Evolutionary conservation across 768 basidiomycete genomes (phyloP), one percentile per base, ranked within the genome.

Genomic region (Suillus alpinus): DNA sequence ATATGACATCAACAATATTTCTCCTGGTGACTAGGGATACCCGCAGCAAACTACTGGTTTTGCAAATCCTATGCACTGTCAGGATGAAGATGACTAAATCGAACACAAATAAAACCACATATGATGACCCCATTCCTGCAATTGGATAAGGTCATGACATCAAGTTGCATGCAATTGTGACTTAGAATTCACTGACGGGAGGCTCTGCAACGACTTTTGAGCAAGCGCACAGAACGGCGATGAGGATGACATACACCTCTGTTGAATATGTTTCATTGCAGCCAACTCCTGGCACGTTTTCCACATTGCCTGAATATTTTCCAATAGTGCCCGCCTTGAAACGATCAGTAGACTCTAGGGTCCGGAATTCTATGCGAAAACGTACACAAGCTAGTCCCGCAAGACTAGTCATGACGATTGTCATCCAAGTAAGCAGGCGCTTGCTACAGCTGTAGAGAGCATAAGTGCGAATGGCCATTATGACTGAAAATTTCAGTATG

Each of bases 31-130:
- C 20, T 70, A 68, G 26, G 73, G 51, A 16, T 53, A 49, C 31
- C 32, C 57, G 52, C 18, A 51, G 60, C 57, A 68, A 70, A 32
- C 72, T 71, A 58, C 77, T 63, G 12, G 71, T 69, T 57, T 66
- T 76, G 72, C 71, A 77, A 4, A 82, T 81, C 66, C 80, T 82
- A 64, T 67, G 64, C n/a, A 85, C 50, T 0, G 81, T 86, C 23
- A 86, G 69, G 23, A 62, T 59, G 60, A 85, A 82, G 14, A 85
- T 70, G n/a, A 82, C 68, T 0, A 74, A 59, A 64, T 86, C 84
- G 58, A 79, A 86, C 2, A 77, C 64, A 56, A 84, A 80, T 5
- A 83, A 74, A 2, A 80, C 79, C 65, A 83, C 82, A 81, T 83
- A 85, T n/a, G 81, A 66, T 16, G 67, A 63, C 16, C 74, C 74